Evolutionary conservation across 768 basidiomycete genomes (phyloP).

Genomic region (Gautieria morchelliformis): DNA sequence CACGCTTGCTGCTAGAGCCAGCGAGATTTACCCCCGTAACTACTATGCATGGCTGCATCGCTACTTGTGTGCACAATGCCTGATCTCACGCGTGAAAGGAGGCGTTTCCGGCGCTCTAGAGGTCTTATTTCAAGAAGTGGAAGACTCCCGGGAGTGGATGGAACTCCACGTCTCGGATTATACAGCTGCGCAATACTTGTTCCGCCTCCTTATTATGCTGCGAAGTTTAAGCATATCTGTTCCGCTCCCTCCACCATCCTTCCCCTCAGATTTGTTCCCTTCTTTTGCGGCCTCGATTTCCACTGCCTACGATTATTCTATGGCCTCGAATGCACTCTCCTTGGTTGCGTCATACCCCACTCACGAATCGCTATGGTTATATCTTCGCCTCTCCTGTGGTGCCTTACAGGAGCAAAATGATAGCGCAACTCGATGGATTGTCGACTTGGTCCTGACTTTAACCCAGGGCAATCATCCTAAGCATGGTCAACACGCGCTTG

Average conservation of each 20-base stretch:
- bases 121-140: constrained; percentile 31
- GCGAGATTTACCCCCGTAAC: constrained; percentile 59
- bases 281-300: neutral
- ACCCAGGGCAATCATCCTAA: neutral
- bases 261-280: too few species aligned
- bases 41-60: constrained; percentile 69
- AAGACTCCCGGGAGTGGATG: constrained; percentile 40
- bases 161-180: constrained; percentile 58
- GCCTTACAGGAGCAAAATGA: neutral
- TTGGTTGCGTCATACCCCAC: constrained; percentile 42
- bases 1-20: constrained; percentile 35
- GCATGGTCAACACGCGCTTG: neutral
- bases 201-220: constrained; percentile 19
- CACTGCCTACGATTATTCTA: constrained; percentile 1
- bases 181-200: constrained; percentile 50
- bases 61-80: constrained; percentile 33
- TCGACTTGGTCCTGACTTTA: neutral
- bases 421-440: neutral
- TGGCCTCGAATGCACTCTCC: constrained; percentile 32
- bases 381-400: constrained; percentile 28
- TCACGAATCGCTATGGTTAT: constrained; percentile 60
- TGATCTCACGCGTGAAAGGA: constrained; percentile 15
- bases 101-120: constrained; percentile 16
- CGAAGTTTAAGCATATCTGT: constrained; percentile 10
- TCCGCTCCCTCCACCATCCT: neutral